These are phyloP conservation scores for Phytophthora pluvialis DNA, from an alignment of 352 stramenopile genomes.

Conservation along the genomic window DNA sequence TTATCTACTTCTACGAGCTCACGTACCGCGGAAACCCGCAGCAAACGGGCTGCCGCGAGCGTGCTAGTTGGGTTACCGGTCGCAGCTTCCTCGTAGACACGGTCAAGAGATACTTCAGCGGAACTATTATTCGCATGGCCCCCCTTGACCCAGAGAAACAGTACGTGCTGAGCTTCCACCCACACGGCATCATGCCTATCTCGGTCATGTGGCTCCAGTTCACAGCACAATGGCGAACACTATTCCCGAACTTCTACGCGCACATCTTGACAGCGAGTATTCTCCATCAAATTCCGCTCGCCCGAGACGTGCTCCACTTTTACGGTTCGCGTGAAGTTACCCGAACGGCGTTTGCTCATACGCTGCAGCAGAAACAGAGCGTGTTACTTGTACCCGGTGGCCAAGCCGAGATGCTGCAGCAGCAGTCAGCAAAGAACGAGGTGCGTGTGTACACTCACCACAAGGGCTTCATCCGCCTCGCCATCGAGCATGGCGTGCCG, in stretches of 20 bases:
- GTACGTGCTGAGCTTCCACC: slow-evolving; percentile 83
- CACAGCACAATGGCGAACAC: slow-evolving; percentile 61
- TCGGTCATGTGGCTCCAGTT: slow-evolving; percentile 85
- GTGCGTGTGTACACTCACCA: slow-evolving; percentile 80
- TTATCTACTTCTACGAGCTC: slow-evolving; percentile 71
- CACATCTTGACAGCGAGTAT: slow-evolving; percentile 79
- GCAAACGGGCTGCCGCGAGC: slow-evolving; percentile 62
- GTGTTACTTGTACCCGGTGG: slow-evolving; percentile 82
- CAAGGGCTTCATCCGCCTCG: slow-evolving; percentile 82
- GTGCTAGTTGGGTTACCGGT: slow-evolving; percentile 47
- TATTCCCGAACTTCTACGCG: slow-evolving; percentile 75
- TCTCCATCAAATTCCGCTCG: slow-evolving; percentile 80
- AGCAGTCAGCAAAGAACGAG: slow-evolving; percentile 61
- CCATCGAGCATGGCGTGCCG: slow-evolving; percentile 75
- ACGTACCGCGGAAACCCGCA: slow-evolving; percentile 74
- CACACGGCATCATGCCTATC: slow-evolving; percentile 80
- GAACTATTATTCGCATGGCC: slow-evolving; percentile 61
- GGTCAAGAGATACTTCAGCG: slow-evolving; percentile 70
- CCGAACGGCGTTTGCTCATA: slow-evolving; percentile 55
- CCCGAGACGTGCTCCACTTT: slow-evolving; percentile 78
- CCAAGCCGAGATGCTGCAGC: slow-evolving; percentile 84
- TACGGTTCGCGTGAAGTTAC: slow-evolving; percentile 82
- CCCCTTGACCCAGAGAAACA: slow-evolving; percentile 61
- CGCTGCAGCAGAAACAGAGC: slow-evolving; percentile 62
- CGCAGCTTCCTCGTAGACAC: slow-evolving; percentile 61